Conservation (phyloP, 345 rosid genomes). For the Citrus cavaleriei region DNA sequence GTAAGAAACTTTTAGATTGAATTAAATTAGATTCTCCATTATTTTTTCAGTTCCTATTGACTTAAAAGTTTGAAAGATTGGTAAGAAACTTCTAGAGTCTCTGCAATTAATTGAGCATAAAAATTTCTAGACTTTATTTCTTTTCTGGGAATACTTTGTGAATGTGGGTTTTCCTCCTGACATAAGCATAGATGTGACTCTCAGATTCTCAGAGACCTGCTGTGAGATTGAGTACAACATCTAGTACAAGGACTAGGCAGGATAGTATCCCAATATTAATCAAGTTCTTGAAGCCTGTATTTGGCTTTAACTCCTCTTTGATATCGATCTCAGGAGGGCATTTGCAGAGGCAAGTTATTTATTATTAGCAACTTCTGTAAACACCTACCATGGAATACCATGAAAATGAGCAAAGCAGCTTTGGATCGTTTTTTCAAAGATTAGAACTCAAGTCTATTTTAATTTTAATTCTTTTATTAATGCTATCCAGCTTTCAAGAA, state of each 20-base stretch:
- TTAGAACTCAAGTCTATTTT: background rate
- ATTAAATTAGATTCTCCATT: background rate
- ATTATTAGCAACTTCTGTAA: background rate
- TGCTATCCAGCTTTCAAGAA: slow-evolving; percentile 62
- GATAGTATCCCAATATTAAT: slow-evolving; percentile 53
- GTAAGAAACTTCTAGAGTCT: background rate
- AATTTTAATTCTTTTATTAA: slow-evolving; percentile 11
- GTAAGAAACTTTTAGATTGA: background rate
- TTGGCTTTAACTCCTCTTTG: slow-evolving; percentile 75
- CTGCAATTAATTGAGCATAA: background rate
- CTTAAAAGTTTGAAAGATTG: background rate
- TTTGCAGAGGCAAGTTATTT: slow-evolving; percentile 62
- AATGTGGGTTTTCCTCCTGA: background rate
- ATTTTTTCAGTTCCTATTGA: background rate
- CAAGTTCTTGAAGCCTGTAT: slow-evolving; percentile 77
- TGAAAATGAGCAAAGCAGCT: background rate
- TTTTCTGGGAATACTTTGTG: background rate
- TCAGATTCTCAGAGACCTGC: slow-evolving; percentile 82
- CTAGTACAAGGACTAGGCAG: slow-evolving; percentile 60
- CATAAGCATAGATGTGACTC: slow-evolving; percentile 16
- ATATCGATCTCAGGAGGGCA: slow-evolving; percentile 73
- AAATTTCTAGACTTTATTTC: background rate
- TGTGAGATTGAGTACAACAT: slow-evolving; percentile 68
- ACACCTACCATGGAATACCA: background rate
- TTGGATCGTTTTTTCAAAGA: background rate